Conservation (phyloP, 2,329 filamentous ascomycete genomes). For the Aspergillus sp. region DNA sequence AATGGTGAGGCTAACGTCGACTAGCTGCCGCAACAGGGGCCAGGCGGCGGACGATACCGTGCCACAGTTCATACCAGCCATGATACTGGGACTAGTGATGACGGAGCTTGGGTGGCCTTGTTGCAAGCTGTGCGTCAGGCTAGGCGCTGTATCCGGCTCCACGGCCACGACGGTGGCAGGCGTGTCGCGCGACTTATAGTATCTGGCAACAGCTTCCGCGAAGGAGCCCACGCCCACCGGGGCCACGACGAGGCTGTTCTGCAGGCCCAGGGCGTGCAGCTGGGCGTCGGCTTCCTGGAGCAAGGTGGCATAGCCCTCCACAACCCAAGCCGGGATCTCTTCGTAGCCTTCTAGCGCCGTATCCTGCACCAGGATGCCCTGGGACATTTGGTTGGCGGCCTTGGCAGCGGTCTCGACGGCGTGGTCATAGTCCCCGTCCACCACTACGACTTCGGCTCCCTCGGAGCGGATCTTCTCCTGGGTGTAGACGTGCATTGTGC, state of each 20-base stretch:
- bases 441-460: conserved; percentile 60
- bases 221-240: conserved; percentile 74
- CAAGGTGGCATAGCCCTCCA: conserved; percentile 76
- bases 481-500: conserved; percentile 57
- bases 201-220: conserved; percentile 66
- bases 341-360: conserved; percentile 67
- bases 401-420: conserved; percentile 55
- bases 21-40: conserved; percentile 57
- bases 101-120: conserved; percentile 53
- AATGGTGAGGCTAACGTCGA: conserved; percentile 63
- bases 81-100: conserved; percentile 64
- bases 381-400: conserved; percentile 37
- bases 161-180: conserved; percentile 61
- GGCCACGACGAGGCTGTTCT: conserved; percentile 57
- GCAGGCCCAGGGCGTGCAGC: conserved; percentile 43
- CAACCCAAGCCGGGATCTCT: conserved; percentile 70
- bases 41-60: conserved; percentile 68
- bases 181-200: conserved; percentile 57
- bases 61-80: conserved; percentile 73
- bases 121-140: conserved; percentile 52
- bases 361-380: conserved; percentile 66
- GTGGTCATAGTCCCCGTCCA: conserved; percentile 65
- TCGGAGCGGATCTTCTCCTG: conserved; percentile 60
- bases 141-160: conserved; percentile 67
- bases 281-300: conserved; percentile 68